Base-by-base conservation (phyloP, 495 filamentous ascomycete species). In the Aspergillus homomorphus region DNA sequence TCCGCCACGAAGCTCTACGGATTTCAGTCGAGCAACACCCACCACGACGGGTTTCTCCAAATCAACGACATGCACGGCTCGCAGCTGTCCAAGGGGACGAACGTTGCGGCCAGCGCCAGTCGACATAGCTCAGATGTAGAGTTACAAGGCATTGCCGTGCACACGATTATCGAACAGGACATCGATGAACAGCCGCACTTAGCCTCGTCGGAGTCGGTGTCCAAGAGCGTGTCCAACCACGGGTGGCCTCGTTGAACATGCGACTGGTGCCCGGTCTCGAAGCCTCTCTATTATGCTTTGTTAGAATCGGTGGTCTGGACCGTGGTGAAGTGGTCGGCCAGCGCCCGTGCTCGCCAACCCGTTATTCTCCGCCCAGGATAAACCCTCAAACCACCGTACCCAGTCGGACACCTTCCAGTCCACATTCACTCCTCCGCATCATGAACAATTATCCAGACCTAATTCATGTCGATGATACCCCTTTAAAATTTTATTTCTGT, bases 131-230 rank as follows among this genome's bases (percentile, higher is more conserved):
- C 58, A 6, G 52, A 54, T 41, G 18, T 60, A 38, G 58, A 60
- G 28, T 28, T 60, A 23, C 51, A 60, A 21, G 58, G 52, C 12
- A 60, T 60, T 15, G 41, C 58, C 26, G 52, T 60, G 67, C 62
- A 61, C 68, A 78, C 19, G 54, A 33, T 24, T 71, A 75, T 58
- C 66, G 22, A 57, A 16, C 54, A 57, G 45, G 54, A 57, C 10
- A 30, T 49, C 18, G 54, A 57, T 8, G 41, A 41, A 18, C 54
- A 20, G 12, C 26, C 26, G 16, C 30, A 55, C 8, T 8, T 38
- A 2, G n/a, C 20, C 28, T 46, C 21, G n/a, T 24, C 45, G 8
- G 54, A 57, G n/a, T 15, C 45, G 23, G 21, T 50, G 10, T 50
- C 45, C 14, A 28, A n/a, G 4, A 21, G 30, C 28, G 21, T 50